Conservation (phyloP, 2,329 filamentous ascomycete genomes). For the Cladosporium sp. region DNA sequence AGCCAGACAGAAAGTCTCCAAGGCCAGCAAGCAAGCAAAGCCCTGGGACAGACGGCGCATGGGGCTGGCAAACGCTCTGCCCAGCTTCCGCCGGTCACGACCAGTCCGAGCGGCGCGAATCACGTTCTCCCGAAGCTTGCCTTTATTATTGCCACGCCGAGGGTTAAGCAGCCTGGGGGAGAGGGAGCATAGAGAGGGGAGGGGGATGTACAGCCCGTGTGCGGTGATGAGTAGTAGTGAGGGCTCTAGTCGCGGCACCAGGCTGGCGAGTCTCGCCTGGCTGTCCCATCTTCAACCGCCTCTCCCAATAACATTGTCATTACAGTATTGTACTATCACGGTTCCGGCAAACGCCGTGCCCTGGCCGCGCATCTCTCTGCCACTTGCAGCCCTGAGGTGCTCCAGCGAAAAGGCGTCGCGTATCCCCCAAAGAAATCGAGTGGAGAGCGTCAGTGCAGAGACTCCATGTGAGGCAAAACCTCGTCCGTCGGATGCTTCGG, state of each 20-base stretch:
- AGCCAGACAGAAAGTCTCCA: not conserved
- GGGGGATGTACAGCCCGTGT: not conserved
- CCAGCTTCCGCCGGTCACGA: not conserved
- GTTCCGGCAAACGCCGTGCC: constrained; percentile 1
- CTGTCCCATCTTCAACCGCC: no score
- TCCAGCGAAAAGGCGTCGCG: constrained; percentile 4
- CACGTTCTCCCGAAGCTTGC: constrained; percentile 10
- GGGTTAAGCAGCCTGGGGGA: no score
- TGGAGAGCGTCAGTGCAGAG: constrained; percentile 4
- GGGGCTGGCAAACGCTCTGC: constrained; percentile 10
- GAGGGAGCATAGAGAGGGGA: constrained; percentile 1
- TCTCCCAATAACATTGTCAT: no score
- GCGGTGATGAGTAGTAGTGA: no score
- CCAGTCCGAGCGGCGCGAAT: constrained; percentile 11
- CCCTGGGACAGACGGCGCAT: not conserved
- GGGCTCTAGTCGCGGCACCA: no score
- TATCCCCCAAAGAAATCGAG: not conserved
- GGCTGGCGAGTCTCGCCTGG: no score
- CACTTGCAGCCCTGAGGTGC: constrained; percentile 5
- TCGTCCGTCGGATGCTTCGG: not conserved
- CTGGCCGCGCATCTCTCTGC: constrained; percentile 5
- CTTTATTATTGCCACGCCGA: constrained; percentile 4
- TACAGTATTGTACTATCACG: no score
- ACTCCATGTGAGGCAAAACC: not conserved
- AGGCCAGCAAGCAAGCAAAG: constrained; percentile 3